A percentile compares a stretch with the other conserved stretches of the same genome.
Evolutionary conservation across 1,139 yeast genomes (phyloP).

Genomic region (Nakaseomyces delphensis): DNA sequence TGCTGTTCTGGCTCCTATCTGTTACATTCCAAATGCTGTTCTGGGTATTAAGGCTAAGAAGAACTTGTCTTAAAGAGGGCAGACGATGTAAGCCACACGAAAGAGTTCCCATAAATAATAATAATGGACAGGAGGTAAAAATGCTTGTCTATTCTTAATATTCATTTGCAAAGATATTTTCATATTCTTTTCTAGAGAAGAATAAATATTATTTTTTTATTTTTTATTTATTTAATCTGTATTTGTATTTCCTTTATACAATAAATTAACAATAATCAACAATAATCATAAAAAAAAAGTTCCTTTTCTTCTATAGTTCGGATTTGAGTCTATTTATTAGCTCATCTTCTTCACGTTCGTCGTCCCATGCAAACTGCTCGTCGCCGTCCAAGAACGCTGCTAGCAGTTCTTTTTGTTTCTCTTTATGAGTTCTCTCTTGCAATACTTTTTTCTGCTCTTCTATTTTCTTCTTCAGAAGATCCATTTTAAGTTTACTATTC

Average conservation of each 20-base stretch:
- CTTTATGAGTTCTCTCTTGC: conserved; percentile 20
- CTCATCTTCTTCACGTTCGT: conserved; percentile 21
- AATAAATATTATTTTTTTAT: too few relatives aligned
- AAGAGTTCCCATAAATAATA: too few relatives aligned
- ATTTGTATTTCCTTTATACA: too few relatives aligned
- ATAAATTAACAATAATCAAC: too few relatives aligned
- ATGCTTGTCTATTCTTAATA: too few relatives aligned
- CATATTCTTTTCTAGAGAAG: too few relatives aligned
- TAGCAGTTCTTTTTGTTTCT: conserved; percentile 24
- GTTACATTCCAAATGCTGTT: conserved; percentile 72
- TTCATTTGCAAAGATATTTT: too few relatives aligned
- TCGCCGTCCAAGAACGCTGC: conserved; percentile 26
- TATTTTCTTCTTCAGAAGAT: conserved; percentile 23
- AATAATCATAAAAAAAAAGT: too few relatives aligned
- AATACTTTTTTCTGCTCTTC: conserved; percentile 26
- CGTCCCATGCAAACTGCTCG: conserved; percentile 23
- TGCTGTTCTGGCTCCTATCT: conserved; percentile 60
- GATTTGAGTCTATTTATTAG: conserved; percentile 4
- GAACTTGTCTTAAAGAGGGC: conserved; percentile 9
- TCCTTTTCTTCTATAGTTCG: conserved; percentile 1
- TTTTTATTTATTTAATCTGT: too few relatives aligned
- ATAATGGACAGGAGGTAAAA: too few relatives aligned
- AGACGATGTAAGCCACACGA: too few relatives aligned
- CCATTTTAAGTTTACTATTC: conserved; percentile 10
- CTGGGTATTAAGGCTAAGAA: conserved; percentile 54